Evolutionary conservation across 1,284 basidiomycete genomes (phyloP).

Genomic region (Fomitopsis pinicola): DNA sequence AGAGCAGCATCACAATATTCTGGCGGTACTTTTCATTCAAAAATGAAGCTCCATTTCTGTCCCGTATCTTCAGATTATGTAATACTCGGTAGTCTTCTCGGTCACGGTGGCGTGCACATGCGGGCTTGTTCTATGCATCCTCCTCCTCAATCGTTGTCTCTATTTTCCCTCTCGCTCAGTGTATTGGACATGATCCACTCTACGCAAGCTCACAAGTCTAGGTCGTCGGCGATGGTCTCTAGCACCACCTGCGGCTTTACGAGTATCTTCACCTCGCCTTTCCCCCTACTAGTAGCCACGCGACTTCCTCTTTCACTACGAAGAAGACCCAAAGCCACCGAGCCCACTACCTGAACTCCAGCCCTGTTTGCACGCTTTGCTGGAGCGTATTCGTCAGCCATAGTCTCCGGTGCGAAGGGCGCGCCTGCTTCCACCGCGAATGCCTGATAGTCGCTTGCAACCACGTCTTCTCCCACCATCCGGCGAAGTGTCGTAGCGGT

Average conservation of each 20-base stretch:
- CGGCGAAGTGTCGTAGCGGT: background rate
- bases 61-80: too few relatives aligned
- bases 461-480: background rate
- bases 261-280: background rate
- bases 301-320: background rate
- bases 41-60: too few relatives aligned
- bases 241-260: background rate
- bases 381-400: background rate
- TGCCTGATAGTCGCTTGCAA: background rate
- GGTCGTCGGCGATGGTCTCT: background rate
- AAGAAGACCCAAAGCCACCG: background rate
- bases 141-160: too few relatives aligned
- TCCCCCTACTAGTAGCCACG: background rate
- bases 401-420: background rate
- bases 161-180: too few relatives aligned
- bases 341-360: background rate
- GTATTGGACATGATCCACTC: too few relatives aligned
- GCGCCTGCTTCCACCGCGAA: background rate
- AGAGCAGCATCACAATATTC: too few relatives aligned
- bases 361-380: background rate
- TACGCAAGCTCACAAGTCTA: background rate
- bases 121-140: too few relatives aligned
- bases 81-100: too few relatives aligned
- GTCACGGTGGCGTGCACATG: too few relatives aligned
- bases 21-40: too few relatives aligned